A percentile compares a stretch with the other conserved stretches of the same genome.
These are phyloP conservation scores for Vitis hybrid DNA, from an alignment of 177 flowering plant species.

Conservation along the genomic window DNA sequence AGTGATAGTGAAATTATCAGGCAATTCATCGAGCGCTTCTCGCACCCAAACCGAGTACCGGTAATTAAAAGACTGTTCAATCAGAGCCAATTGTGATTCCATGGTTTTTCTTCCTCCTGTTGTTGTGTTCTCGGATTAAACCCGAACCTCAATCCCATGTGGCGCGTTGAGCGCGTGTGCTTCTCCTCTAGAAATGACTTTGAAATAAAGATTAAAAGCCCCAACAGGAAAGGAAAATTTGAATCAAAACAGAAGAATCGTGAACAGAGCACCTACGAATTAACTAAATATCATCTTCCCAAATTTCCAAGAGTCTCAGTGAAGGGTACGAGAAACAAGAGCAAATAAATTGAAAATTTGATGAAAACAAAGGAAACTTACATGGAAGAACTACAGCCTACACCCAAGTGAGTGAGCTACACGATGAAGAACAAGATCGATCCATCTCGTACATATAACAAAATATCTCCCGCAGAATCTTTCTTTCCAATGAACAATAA, in stretches of 20 bases:
- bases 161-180: slow-evolving; percentile 21
- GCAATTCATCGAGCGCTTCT: slow-evolving; percentile 70
- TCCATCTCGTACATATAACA: neutral
- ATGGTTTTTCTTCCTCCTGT: slow-evolving; percentile 19
- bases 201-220: slow-evolving; percentile 6
- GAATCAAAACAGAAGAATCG: slow-evolving; percentile 4
- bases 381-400: neutral
- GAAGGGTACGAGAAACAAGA: neutral
- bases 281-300: too few species aligned
- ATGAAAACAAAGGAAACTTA: neutral
- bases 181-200: slow-evolving; percentile 13
- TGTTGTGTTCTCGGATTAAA: slow-evolving; percentile 13
- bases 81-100: slow-evolving; percentile 51
- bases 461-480: slow-evolving; percentile 25
- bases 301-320: too few species aligned
- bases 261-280: neutral
- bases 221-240: neutral
- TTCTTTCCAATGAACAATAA: slow-evolving; percentile 24
- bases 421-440: slow-evolving; percentile 10
- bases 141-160: slow-evolving; percentile 65
- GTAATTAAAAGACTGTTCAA: slow-evolving; percentile 47
- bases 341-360: neutral
- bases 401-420: neutral
- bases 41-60: slow-evolving; percentile 58
- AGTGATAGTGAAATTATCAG: slow-evolving; percentile 73